Evolutionary conservation across 768 basidiomycete species (phyloP), one percentile per base, ranked within the genome.

Genomic region (Cyathus striatus): DNA sequence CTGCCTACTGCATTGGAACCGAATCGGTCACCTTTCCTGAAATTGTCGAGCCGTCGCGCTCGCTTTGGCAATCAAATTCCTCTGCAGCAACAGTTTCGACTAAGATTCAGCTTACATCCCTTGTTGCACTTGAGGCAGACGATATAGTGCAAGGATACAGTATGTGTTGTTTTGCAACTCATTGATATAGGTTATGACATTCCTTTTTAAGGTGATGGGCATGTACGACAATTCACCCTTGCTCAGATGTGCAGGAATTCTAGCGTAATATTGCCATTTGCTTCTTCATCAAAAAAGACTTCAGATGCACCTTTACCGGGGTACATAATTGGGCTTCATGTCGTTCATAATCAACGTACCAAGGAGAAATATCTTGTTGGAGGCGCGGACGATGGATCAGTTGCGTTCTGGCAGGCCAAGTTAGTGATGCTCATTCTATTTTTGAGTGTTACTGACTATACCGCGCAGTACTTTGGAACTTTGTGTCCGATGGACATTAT

Each of bases 361-460:
- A 73, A 72, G 26, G 79, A 87, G 46, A 72, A 63, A 14, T 75
- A 79, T 23, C 64, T 94, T 13, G 63, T 90, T 12, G 90, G 86
- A 12, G 89, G 90, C 2, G 76, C 73, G 0, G 83, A 86, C 44
- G 86, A 90, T 52, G 91, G 91, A 3, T 81, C 83, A 0, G 72
- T 93, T 20, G 79, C 77, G 0, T 67, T 90, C 43, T 93, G 89
- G 90, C 68, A 74, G 2, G 49, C 76, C 5, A 73, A 70, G 89
- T 90, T 56, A 43, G 78, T 45, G 25, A 16, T 22, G 25, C 24
- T 14, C 41, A 3, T 33, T 14, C 23, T 42, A 36, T 13, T n/a
- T 40, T 25, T 30, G 43, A 34, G 10, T 24, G 9, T 14, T n/a
- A 9, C 17, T 25, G 22, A 23, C 41, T 10, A 18, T 35, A 34